phyloP scores from a whole-genome alignment of 1,284 basidiomycete species.

The Phellopilus nigrolimitatus region DNA sequence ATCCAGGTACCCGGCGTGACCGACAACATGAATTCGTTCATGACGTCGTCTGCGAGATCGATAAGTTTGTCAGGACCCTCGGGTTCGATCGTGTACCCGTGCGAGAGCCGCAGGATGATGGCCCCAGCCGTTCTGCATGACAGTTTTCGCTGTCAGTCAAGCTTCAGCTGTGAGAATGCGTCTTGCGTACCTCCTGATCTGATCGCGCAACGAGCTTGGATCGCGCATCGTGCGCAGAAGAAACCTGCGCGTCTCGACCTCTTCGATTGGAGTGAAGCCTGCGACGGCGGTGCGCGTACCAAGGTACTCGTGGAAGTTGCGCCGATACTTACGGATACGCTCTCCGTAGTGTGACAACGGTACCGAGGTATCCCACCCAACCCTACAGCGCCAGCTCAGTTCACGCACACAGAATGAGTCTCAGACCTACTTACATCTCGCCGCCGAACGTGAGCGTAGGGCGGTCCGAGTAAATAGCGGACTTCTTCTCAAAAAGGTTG shows the following conservation, averaged over 20 bases:
- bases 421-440: too few relatives aligned
- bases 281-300: conserved; percentile 12
- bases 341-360: conserved; percentile 14
- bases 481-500: conserved; percentile 18
- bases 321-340: conserved; percentile 7
- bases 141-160: neutral
- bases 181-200: conserved; percentile 14
- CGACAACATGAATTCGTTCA: conserved; percentile 19
- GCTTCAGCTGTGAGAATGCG: neutral
- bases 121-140: conserved; percentile 16
- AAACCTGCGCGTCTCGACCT: conserved; percentile 12
- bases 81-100: conserved; percentile 20
- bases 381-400: too few relatives aligned
- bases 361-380: conserved; percentile 16
- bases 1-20: conserved; percentile 20
- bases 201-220: conserved; percentile 9
- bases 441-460: conserved; percentile 15
- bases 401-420: too few relatives aligned
- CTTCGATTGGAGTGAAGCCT: conserved; percentile 9
- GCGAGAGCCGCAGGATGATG: conserved; percentile 19
- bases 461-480: conserved; percentile 14
- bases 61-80: conserved; percentile 15
- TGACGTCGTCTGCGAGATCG: conserved; percentile 17
- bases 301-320: conserved; percentile 11
- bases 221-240: conserved; percentile 5